Evolutionary conservation across 1,284 basidiomycete species (phyloP).

Genomic region (Austroboletus novae-zelandiae): DNA sequence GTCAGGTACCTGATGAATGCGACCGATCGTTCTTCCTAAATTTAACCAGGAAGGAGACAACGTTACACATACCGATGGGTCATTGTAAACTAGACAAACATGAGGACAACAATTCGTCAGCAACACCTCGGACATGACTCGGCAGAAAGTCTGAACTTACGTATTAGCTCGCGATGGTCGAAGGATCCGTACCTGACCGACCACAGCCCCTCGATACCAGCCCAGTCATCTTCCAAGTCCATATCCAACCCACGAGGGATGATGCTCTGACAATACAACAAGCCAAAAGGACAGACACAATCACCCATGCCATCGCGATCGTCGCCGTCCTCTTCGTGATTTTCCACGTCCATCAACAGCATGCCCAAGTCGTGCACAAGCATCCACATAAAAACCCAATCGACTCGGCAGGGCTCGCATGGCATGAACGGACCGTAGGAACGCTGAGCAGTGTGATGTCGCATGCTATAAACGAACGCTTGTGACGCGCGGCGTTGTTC

Average conservation of each 20-base stretch:
- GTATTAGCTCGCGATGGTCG: conserved; percentile 61
- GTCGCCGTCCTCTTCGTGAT: neutral
- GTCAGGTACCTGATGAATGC: conserved; percentile 23
- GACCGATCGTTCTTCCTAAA: neutral
- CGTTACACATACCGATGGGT: conserved; percentile 38
- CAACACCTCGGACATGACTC: too few relatives aligned
- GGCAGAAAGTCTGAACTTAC: conserved; percentile 35
- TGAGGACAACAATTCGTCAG: neutral
- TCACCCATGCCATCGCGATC: conserved; percentile 21
- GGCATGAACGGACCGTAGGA: conserved; percentile 56
- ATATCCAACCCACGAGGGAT: conserved; percentile 40
- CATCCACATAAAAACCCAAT: conserved; percentile 60
- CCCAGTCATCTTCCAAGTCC: conserved; percentile 54
- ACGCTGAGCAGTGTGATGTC: conserved; percentile 49
- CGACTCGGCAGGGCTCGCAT: conserved; percentile 42
- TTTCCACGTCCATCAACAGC: conserved; percentile 43
- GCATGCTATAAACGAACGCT: conserved; percentile 58
- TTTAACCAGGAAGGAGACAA: neutral
- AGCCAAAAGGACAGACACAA: conserved; percentile 47
- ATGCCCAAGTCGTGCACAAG: conserved; percentile 57
- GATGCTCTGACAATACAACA: conserved; percentile 53
- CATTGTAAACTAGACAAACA: conserved; percentile 45
- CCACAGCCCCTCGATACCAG: conserved; percentile 60
- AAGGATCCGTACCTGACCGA: conserved; percentile 61
- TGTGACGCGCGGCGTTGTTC: conserved; percentile 41